Conservation (phyloP, 805 yeast species). For the Zygotorulaspora sp. region DNA sequence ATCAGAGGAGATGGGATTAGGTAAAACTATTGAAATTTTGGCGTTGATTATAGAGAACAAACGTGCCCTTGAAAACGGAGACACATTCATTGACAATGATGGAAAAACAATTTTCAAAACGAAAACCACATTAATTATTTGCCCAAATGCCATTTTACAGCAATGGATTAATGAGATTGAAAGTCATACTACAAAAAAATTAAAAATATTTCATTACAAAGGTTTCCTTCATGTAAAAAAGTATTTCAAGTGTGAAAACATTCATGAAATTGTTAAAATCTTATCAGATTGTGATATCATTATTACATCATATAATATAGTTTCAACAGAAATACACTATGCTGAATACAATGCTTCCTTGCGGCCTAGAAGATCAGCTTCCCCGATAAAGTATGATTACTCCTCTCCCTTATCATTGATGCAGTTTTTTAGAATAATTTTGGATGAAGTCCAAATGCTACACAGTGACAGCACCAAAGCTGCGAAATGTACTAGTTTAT, state of each 20-base stretch:
- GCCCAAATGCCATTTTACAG: constrained; percentile 75
- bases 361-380: constrained; percentile 31
- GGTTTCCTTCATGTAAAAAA: constrained; percentile 46
- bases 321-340: constrained; percentile 71
- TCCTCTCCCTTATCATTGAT: constrained; percentile 77
- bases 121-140: constrained; percentile 74
- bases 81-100: constrained; percentile 16
- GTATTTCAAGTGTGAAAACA: constrained; percentile 18
- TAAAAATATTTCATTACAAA: constrained; percentile 58
- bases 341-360: constrained; percentile 62
- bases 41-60: constrained; percentile 60
- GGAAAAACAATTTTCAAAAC: constrained; percentile 38
- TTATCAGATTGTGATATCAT: constrained; percentile 69
- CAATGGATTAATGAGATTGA: constrained; percentile 84
- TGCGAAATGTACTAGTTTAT: constrained; percentile 70
- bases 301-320: constrained; percentile 67
- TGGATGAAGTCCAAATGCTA: constrained; percentile 96
- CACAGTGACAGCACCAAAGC: constrained; percentile 65
- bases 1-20: constrained; percentile 97
- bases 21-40: constrained; percentile 85
- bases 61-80: constrained; percentile 31
- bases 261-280: constrained; percentile 43
- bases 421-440: constrained; percentile 83
- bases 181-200: constrained; percentile 35
- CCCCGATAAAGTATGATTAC: constrained; percentile 43